Evolutionary conservation across 2,329 filamentous ascomycete species (phyloP), one percentile per base, ranked within the genome.

Genomic region (Bipolaris zeicola): DNA sequence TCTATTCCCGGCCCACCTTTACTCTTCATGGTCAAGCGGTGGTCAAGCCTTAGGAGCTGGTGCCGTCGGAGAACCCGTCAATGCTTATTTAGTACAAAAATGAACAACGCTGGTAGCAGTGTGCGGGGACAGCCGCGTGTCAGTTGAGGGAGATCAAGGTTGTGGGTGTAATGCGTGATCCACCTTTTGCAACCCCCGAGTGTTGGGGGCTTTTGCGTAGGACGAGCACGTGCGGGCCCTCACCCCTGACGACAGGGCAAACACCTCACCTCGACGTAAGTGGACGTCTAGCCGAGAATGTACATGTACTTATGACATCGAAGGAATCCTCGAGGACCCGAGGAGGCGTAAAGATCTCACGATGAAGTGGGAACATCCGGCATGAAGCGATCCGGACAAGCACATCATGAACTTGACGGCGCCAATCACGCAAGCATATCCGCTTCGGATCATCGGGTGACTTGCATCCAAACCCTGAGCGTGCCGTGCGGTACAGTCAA

Each of bases 111-210:
- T 33, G n/a, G 7, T 6, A 24, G 28, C 34, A 11, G 38, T n/a
- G 33, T 48, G 45, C 37, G 45, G 45, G 34, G 33, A 26, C 34
- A 48, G 45, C 45, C 46, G 38, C 47, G 46, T 50, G 46, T 55
- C 46, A 39, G 22, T 11, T 16, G 8, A 37, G 10, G 14, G 34
- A 28, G 5, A 24, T 18, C 8, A 36, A 38, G 45, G 45, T 14
- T 14, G 22, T 13, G 33, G 33, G 34, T 38, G 33, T 3, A 20
- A 48, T 24, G 20, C 28, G 14, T 36, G 34, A 24, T n/a, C n/a
- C 22, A 24, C 22, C 41, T 22, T n/a, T 22, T n/a, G 41, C 41
- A 20, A 34, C 13, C n/a, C n/a, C 18, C 13, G 24, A 47, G 20
- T 37, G 31, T 37, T 41, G 38, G 20, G 13, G 44, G 26, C 26